Base-by-base conservation (phyloP, 768 basidiomycete genomes). In the Imleria badia region DNA sequence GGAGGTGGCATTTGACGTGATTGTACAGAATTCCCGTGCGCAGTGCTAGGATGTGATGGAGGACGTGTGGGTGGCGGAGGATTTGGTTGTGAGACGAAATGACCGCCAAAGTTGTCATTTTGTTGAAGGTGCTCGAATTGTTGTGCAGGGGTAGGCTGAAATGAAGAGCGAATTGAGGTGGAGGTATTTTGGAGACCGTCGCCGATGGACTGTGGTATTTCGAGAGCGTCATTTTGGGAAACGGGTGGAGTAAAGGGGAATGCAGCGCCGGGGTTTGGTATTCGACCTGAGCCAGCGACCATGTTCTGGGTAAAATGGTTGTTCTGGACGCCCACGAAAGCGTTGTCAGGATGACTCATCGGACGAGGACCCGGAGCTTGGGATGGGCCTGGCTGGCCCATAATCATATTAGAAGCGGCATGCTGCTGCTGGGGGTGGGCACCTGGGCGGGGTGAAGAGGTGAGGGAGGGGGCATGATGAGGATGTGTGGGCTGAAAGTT, bases 111-210 rank as follows among this genome's bases (percentile, higher is more conserved):
- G 34, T 54, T 64, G 44, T 75, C 71, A 50, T 56, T 58, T 58
- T 74, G 71, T 55, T 76, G 78, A 75, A 84, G 82, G 62, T 83
- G 77, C 51, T 81, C 81, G 56, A 80, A 78, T 51, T 82, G 80
- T 63, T 89, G 86, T 3, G 84, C 83, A 3, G 87, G 85, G 0
- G 86, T 87, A 13, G 77, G 65, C 29, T 78, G 77, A 61, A 84
- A 83, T 9, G 68, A 63, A 6, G 72, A 30, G 26, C 80, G 80
- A 31, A 62, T 61, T 22, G 60, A 48, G 46, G 67, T 74, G 11
- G 76, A 62, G 17, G 80, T 68, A 40, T 71, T 70, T 35, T 74
- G 73, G 33, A 71, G 76, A 49, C 65, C 73, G 31, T 73, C 69
- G 35, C 72, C 69, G 43, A 76, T 74, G n/a, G 75, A 56, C 55